A percentile compares a stretch with the other conserved stretches of the same genome.
Evolutionary conservation across 176 grass and related monocot species (phyloP).

Genomic region (Ensete glaucum): DNA sequence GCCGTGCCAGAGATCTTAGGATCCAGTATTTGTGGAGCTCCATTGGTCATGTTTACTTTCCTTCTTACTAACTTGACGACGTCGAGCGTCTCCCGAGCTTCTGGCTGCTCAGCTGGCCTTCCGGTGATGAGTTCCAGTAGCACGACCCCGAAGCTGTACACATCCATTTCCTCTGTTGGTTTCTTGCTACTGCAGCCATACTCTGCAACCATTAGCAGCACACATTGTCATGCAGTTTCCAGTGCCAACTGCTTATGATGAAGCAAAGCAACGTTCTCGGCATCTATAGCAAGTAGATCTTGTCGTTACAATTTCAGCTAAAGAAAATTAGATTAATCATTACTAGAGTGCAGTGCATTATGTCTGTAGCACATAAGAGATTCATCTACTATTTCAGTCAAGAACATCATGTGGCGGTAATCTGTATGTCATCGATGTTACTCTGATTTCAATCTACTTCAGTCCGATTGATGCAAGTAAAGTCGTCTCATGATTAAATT

Average conservation of each 20-base stretch:
- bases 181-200: slow-evolving; percentile 32
- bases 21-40: slow-evolving; percentile 41
- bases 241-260: not conserved
- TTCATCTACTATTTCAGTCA: not conserved
- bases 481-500: not conserved
- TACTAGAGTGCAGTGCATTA: not conserved
- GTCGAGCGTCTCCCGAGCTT: slow-evolving; percentile 34
- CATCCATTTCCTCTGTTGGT: slow-evolving; percentile 53
- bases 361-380: not conserved
- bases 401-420: too few relatives aligned
- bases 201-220: slow-evolving; percentile 27
- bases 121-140: slow-evolving; percentile 67
- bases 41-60: slow-evolving; percentile 42
- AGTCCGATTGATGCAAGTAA: not conserved
- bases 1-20: slow-evolving; percentile 23
- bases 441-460: not conserved
- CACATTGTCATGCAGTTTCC: not conserved
- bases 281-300: too few relatives aligned
- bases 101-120: slow-evolving; percentile 45
- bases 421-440: not conserved
- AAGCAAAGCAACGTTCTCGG: not conserved
- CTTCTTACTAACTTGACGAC: slow-evolving; percentile 59
- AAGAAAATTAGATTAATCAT: not conserved
- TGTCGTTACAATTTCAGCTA: too few relatives aligned
- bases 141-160: slow-evolving; percentile 73